Base-by-base conservation (phyloP, 345 rosid species). In the Litchi chinensis region DNA sequence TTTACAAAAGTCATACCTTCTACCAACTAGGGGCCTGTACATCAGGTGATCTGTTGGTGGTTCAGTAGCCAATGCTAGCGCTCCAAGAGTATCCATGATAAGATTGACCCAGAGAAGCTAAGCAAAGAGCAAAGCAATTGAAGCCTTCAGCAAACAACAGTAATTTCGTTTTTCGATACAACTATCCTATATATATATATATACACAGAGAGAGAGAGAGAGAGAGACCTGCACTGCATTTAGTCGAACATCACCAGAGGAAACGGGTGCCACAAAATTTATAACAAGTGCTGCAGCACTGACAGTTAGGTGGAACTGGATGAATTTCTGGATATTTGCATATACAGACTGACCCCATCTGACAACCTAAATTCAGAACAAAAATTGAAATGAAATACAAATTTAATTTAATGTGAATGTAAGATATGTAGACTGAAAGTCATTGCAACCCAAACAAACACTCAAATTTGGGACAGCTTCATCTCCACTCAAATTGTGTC, bases 91-190 rank as follows among this genome's bases (percentile, higher is more conserved):
- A 83, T 96, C 99, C 99, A 94, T 93, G 76, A 96, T 96, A 79
- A 96, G 97, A 82, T 96, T 97, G 74, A 97, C 96, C 99, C 99
- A 97, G 4, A 97, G 90, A 79, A 97, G 98, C 99, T 97, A 85
- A 74, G 83, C 10, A 18, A 44, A 77, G 68, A 67, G 19, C 54
- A 37, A 60, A 81, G 62, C 22, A 75, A 28, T 10, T 1, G 5
- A 37, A 28, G 48, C 21, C 37, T 24, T 8, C 72, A 80, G 41
- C 39, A 63, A 16, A 39, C 65, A 60, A 60, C 65, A 60, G 28
- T 56, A 63, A 54, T 19, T n/a, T 3, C 0, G 2, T 32, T 32
- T 65, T 1, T 54, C 24, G 26, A 37, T 28, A 46, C 44, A 26
- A 18, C 22, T 40, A 21, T 3, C 32, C 32, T 28, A n/a, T n/a